Percentiles rank a stretch among this genome's conserved stretches.
Conservation (phyloP, 805 yeast species). For the Metschnikowia matae region DNA sequence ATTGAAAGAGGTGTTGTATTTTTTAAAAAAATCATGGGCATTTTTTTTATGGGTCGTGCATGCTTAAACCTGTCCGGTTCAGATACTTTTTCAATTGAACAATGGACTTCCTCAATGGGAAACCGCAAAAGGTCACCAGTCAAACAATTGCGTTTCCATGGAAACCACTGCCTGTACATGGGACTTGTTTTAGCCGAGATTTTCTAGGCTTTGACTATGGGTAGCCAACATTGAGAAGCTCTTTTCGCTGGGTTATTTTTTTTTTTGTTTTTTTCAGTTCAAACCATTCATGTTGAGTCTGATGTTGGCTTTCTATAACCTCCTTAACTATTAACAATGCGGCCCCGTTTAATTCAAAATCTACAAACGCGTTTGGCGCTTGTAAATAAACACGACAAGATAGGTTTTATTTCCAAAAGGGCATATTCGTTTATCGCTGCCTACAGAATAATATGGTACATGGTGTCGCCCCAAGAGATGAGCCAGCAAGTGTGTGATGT, state of each 20-base stretch:
- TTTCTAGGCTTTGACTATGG: too few relatives aligned
- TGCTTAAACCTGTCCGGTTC: too few relatives aligned
- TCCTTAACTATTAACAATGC: not conserved
- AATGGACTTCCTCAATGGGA: not conserved
- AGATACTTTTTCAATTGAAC: not conserved
- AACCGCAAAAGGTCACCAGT: not conserved
- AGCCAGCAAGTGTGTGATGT: not conserved
- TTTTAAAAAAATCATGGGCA: not conserved
- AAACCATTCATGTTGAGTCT: not conserved
- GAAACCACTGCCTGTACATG: not conserved
- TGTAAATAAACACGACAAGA: not conserved
- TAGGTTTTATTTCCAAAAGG: not conserved
- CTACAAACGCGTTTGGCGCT: not conserved
- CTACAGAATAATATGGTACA: not conserved
- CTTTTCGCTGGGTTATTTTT: too few relatives aligned
- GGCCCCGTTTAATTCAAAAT: not conserved
- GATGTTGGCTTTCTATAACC: not conserved
- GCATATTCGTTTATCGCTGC: not conserved
- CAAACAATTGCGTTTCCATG: not conserved
- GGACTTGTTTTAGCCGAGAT: not conserved
- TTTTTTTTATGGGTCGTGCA: not conserved
- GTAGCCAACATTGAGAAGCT: too few relatives aligned
- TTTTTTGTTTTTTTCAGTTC: too few relatives aligned
- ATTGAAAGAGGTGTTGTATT: too few relatives aligned
- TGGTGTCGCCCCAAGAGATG: not conserved